Conservation (phyloP, 2,329 filamentous ascomycete genomes). For the Phyllosticta citribraziliensis region DNA sequence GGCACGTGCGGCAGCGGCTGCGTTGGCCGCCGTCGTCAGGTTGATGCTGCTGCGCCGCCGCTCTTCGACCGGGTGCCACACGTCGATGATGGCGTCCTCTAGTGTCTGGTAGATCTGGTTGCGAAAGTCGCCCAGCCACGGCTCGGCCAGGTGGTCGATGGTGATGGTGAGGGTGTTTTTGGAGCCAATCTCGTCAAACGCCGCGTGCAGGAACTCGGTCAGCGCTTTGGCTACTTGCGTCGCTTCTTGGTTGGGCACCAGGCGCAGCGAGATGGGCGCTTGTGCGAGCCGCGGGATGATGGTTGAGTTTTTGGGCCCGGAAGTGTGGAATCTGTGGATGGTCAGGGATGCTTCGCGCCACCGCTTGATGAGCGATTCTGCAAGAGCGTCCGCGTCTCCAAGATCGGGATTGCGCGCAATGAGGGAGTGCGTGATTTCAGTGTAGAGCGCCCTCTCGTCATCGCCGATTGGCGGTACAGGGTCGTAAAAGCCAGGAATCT, state of each 20-base stretch:
- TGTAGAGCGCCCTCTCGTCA: constrained; percentile 70
- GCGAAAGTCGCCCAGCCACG: constrained; percentile 86
- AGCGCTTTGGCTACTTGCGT: constrained; percentile 63
- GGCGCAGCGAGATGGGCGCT: constrained; percentile 77
- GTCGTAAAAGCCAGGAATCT: constrained; percentile 84
- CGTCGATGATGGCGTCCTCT: constrained; percentile 72
- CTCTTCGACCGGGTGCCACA: constrained; percentile 56
- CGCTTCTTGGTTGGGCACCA: constrained; percentile 89
- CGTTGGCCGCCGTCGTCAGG: background rate
- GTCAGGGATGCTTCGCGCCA: constrained; percentile 95
- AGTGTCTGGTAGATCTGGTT: constrained; percentile 88
- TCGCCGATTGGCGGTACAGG: constrained; percentile 64
- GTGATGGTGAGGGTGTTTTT: constrained; percentile 72
- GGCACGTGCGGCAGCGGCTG: background rate
- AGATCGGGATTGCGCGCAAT: constrained; percentile 60
- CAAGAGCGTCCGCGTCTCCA: constrained; percentile 58
- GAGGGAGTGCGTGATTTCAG: constrained; percentile 71
- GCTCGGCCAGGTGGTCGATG: constrained; percentile 89
- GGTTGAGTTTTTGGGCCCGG: constrained; percentile 76
- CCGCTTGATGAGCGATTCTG: constrained; percentile 76
- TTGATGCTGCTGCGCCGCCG: constrained; percentile 19
- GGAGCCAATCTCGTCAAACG: constrained; percentile 67
- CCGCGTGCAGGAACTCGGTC: constrained; percentile 54
- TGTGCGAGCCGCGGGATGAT: constrained; percentile 85
- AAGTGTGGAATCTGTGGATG: constrained; percentile 86